phyloP scores from a whole-genome alignment of 306 rosid genomes.

The Acmispon strigosus region DNA sequence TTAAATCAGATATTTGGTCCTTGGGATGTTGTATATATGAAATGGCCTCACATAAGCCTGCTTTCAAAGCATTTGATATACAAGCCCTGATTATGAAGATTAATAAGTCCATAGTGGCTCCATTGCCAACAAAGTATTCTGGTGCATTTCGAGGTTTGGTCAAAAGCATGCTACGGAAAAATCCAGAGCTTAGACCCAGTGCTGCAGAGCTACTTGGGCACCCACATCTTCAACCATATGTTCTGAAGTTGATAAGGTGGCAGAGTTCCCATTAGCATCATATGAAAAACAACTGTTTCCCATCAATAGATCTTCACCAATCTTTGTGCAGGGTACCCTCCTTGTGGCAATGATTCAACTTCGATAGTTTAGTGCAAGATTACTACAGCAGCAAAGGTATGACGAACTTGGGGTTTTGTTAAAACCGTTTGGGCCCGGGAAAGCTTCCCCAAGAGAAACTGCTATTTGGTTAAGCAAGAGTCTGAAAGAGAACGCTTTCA shows the following conservation, averaged over 20 bases:
- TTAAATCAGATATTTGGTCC: constrained; percentile 96
- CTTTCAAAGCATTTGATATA: constrained; percentile 92
- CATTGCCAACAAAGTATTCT: constrained; percentile 75
- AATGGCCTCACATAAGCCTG: constrained; percentile 75
- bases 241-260: constrained; percentile 72
- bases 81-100: constrained; percentile 79
- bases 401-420: constrained; percentile 81
- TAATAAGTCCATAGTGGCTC: constrained; percentile 84
- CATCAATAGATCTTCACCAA: constrained; percentile 33
- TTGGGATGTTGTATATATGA: constrained; percentile 92
- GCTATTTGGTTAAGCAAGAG: constrained; percentile 94
- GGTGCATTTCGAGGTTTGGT: constrained; percentile 79
- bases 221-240: constrained; percentile 66
- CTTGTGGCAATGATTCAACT: constrained; percentile 47
- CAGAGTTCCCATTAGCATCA: constrained; percentile 79
- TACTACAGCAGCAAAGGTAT: constrained; percentile 76
- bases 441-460: constrained; percentile 91
- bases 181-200: constrained; percentile 89
- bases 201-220: constrained; percentile 79
- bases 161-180: constrained; percentile 93
- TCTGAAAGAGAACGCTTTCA: constrained; percentile 59
- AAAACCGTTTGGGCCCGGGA: constrained; percentile 90
- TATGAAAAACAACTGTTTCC: constrained; percentile 51
- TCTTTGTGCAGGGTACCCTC: constrained; percentile 42
- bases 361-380: constrained; percentile 85